Conservation (phyloP, 2,329 filamentous ascomycete species). For the Chaetomium sp. region DNA sequence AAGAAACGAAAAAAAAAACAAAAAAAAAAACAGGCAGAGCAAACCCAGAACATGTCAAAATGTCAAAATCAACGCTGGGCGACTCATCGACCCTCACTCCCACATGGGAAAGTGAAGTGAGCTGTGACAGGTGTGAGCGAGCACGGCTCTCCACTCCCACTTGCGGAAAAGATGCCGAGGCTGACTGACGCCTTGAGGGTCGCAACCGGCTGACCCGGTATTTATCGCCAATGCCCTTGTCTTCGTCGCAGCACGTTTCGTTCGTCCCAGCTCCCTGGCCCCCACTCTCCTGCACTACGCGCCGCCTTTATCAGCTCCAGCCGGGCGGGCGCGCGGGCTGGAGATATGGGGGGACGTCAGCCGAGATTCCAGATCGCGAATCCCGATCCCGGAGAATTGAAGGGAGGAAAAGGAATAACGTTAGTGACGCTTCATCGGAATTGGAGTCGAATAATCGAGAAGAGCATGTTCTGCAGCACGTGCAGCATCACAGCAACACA, state of each 20-base stretch:
- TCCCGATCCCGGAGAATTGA: no score
- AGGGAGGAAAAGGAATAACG: no score
- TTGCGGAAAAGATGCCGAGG: not conserved
- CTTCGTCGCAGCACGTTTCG: slow-evolving; percentile 7
- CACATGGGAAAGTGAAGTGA: slow-evolving; percentile 3
- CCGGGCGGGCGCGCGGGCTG: no score
- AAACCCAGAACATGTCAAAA: not conserved
- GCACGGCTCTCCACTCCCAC: no score
- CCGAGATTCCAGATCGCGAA: no score
- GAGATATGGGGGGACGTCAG: no score
- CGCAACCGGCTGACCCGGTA: not conserved
- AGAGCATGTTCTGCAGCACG: slow-evolving; percentile 66
- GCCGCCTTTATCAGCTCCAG: no score
- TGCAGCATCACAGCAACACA: slow-evolving; percentile 60
- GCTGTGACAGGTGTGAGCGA: slow-evolving; percentile 4
- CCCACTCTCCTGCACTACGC: not conserved
- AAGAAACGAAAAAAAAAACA: not conserved
- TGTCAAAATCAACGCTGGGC: no score
- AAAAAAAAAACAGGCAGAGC: not conserved
- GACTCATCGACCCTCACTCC: not conserved
- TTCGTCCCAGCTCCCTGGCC: not conserved
- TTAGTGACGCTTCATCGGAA: slow-evolving; percentile 41
- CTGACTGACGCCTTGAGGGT: not conserved
- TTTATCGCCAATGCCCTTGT: slow-evolving; percentile 4
- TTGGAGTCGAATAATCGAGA: slow-evolving; percentile 59